Evolutionary conservation across 2,329 filamentous ascomycete species (phyloP), one percentile per base, ranked within the genome.

Genomic region (Colletotrichum sublineola): DNA sequence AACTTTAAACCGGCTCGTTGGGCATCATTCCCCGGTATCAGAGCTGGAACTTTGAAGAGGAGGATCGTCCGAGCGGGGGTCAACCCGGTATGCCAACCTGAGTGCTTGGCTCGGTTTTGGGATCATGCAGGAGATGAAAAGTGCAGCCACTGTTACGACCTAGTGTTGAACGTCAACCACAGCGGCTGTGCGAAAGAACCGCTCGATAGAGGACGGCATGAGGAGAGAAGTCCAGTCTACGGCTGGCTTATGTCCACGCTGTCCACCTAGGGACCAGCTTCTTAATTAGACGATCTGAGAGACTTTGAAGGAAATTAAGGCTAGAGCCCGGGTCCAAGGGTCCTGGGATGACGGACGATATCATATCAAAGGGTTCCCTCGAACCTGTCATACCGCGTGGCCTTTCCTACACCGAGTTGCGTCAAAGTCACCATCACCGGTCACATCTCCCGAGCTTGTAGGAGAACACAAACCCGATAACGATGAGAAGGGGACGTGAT

Each of bases 11-110:
- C 40, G 67, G 44, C 60, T 40, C 38, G 48, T 42, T 61, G 48
- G 55, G 46, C 63, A 61, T 50, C 60, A 42, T 63, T 46, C 66
- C 70, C 70, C 61, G 70, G 70, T 70, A 60, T 69, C 70, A 73
- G 46, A 65, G 66, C 61, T 56, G 48, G 61, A 46, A 65, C 53
- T 20, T 48, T 53, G 38, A 31, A 31, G 61, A 42, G 68, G 52
- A 31, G 31, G 61, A 44, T 63, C n/a, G 61, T 73, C 70, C 66
- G 66, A 73, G 70, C 66, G 66, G 50, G 67, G 55, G 60, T 60
- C 65, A 72, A 72, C 65, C 65, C 58, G 65, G 53, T 12, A 40
- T 31, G 46, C 40, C n/a, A 53, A 52, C 29, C 36, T 58, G 53
- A 20, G 58, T 61, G 38, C 33, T 20, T 18, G 14, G 24, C 38